phyloP scores from a whole-genome alignment of 495 filamentous ascomycete genomes.

The Cairneyella variabilis region DNA sequence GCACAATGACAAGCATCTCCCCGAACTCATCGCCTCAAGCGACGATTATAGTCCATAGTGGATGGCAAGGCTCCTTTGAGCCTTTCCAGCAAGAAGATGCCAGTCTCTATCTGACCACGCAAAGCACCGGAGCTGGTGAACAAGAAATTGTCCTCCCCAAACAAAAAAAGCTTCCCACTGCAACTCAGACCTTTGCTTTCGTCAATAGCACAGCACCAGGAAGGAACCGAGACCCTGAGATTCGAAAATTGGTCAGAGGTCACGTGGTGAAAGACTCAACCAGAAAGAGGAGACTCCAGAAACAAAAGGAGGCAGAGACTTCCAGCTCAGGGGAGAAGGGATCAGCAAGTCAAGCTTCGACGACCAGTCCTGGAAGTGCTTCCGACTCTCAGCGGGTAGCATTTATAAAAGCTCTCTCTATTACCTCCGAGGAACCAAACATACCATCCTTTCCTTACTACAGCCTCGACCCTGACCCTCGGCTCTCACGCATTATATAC shows the following conservation, averaged over 20 bases:
- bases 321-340: no score
- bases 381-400: no score
- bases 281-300: neutral
- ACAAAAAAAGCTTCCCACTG: neutral
- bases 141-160: neutral
- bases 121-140: neutral
- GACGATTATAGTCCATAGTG: no score
- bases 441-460: neutral
- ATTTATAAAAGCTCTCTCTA: neutral
- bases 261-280: conserved; percentile 7
- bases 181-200: neutral
- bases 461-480: neutral
- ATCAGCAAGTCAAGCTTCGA: neutral
- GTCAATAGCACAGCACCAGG: neutral
- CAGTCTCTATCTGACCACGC: no score
- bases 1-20: no score
- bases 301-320: neutral
- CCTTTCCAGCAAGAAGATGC: no score
- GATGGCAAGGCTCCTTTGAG: no score
- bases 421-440: neutral
- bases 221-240: conserved; percentile 1
- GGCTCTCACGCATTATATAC: conserved; percentile 3
- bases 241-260: neutral
- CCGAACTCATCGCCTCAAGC: no score
- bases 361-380: no score